Conservation (phyloP, 2,329 filamentous ascomycete genomes). For the Sporothrix inflata region DNA sequence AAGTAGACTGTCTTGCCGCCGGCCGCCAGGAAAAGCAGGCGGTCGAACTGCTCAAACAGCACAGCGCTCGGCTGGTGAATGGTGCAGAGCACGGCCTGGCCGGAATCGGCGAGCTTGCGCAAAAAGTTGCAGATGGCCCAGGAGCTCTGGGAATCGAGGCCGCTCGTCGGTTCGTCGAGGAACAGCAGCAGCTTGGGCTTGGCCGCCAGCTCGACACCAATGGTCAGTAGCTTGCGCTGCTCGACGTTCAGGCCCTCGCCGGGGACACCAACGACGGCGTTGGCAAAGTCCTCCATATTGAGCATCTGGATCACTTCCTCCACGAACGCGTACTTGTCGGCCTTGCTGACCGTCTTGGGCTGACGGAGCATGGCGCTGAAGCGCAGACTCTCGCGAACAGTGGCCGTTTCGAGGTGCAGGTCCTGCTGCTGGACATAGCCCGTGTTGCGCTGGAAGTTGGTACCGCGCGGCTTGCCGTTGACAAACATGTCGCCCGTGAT, state of each 20-base stretch:
- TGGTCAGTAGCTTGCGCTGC: conserved; percentile 74
- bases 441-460: conserved; percentile 87
- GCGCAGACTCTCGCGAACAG: conserved; percentile 83
- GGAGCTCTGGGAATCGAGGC: conserved; percentile 65
- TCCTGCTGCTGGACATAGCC: conserved; percentile 94
- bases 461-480: conserved; percentile 68
- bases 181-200: conserved; percentile 72
- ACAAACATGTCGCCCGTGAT: conserved; percentile 81
- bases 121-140: conserved; percentile 67
- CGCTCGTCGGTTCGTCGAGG: conserved; percentile 63
- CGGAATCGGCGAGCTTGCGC: conserved; percentile 56
- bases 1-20: conserved; percentile 33
- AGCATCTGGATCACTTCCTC: conserved; percentile 88
- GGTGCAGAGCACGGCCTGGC: conserved; percentile 39
- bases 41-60: conserved; percentile 34
- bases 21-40: conserved; percentile 28
- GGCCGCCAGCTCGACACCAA: conserved; percentile 93
- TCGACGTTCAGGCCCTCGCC: conserved; percentile 71
- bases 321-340: conserved; percentile 85
- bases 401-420: conserved; percentile 80
- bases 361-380: conserved; percentile 88
- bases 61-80: conserved; percentile 35
- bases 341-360: conserved; percentile 69
- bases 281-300: conserved; percentile 87
- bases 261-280: conserved; percentile 75